Evolutionary conservation across 805 yeast genomes (phyloP), one percentile per base, ranked within the genome.

Genomic region (Candida loeiensis): DNA sequence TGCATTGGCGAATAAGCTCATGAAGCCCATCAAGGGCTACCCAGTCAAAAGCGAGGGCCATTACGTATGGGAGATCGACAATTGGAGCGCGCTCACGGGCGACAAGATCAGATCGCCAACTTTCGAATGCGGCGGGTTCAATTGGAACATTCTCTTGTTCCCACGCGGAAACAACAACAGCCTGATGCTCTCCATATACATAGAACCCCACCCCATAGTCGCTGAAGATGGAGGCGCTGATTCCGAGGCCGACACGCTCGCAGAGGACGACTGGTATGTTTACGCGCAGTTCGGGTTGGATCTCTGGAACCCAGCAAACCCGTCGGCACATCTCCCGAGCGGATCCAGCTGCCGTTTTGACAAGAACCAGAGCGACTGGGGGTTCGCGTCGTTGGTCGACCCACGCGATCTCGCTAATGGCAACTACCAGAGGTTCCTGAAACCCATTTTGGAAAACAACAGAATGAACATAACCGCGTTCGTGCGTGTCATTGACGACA

Each of bases 281-380:
- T 89, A 97, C 63, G 95, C 93, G 2, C 95, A 89, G 53, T 93
- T 93, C 63, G 85, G 85, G 3, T 73, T 93, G 30, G 84, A 82
- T 36, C 69, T 87, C 41, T 89, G 96, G 77, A 85, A 85, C 54
- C 95, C 96, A 1, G 66, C 69, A 4, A 77, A 81, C 53, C 84
- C 90, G 0, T 58, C 71, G 4, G 64, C 77, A n/a, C 80, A 76
- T 54, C 66, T 78, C 18, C 63, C 74, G 9, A 82, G 79, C 51
- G 73, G 76, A 6, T 83, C 96, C 0, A 77, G 77, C 43, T 96
- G 89, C 57, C 69, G 99, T 46, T 93, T 87, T 64, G 77, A 73
- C 48, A 70, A 79, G 7, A 66, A 71, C 34, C 95, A 86, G 40
- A 77, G 86, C 1, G 99, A 93, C 59, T 93, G 99, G 99, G 99